phyloP scores from a whole-genome alignment of 257 asterid species.

The Solanum commersonii region DNA sequence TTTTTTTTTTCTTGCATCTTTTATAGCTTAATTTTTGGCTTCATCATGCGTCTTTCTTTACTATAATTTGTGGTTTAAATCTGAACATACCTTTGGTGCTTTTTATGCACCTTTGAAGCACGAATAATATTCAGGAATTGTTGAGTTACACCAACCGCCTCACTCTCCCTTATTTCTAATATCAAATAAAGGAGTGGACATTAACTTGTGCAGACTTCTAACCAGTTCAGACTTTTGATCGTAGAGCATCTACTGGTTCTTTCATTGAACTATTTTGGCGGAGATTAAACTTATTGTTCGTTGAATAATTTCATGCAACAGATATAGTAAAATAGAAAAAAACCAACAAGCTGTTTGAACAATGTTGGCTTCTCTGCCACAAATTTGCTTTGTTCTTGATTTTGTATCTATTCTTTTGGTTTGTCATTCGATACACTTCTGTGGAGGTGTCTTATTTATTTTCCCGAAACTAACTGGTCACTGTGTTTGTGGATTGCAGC shows the following conservation, averaged over 20 bases:
- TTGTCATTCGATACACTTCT: not conserved
- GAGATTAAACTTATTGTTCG: not conserved
- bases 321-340: not conserved
- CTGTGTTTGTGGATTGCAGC: conserved; percentile 26
- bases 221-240: not conserved
- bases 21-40: not conserved
- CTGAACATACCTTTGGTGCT: not conserved
- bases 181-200: not conserved
- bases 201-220: not conserved
- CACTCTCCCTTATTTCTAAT: not conserved
- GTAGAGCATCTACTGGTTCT: not conserved
- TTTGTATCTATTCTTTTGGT: not conserved
- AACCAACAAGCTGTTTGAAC: not conserved
- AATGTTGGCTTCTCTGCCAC: not conserved
- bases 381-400: not conserved
- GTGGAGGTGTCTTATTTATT: not conserved
- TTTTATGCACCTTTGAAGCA: not conserved
- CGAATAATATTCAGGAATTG: not conserved
- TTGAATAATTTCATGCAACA: not conserved
- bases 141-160: not conserved
- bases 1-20: not conserved
- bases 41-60: not conserved
- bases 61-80: not conserved
- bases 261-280: not conserved
- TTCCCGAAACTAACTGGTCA: not conserved